A percentile compares a stretch with the other conserved stretches of the same genome.
These are phyloP conservation scores for Phytomonas sp. DNA, from an alignment of 208 protist species.

Conservation along the genomic window DNA sequence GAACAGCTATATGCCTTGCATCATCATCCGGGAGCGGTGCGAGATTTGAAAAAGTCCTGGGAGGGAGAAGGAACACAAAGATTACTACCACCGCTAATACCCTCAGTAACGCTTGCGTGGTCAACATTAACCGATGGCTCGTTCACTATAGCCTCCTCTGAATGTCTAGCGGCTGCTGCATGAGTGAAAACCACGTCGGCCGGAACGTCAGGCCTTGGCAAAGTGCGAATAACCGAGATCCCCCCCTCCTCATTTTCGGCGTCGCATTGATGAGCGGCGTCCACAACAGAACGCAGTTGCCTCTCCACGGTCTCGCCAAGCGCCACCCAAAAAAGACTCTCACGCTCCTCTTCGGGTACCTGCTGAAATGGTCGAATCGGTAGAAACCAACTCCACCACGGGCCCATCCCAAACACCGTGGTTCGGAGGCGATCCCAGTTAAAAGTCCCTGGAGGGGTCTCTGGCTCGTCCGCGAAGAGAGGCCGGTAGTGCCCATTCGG, in stretches of 20 bases:
- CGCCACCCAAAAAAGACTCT: conserved; percentile 34
- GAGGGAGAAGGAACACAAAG: neutral
- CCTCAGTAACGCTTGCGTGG: neutral
- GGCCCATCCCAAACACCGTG: conserved; percentile 25
- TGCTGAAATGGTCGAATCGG: conserved; percentile 26
- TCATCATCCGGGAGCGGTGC: neutral
- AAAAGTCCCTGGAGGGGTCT: conserved; percentile 10
- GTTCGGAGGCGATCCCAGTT: conserved; percentile 18
- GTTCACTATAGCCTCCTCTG: neutral
- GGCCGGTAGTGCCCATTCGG: conserved; percentile 13
- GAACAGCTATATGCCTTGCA: neutral
- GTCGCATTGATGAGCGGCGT: conserved; percentile 9
- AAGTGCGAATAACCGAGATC: neutral
- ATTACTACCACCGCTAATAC: neutral
- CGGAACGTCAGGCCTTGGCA: neutral
- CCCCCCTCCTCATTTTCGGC: conserved; percentile 12
- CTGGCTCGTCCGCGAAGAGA: conserved; percentile 12
- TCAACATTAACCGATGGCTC: neutral
- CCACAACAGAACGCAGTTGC: conserved; percentile 34
- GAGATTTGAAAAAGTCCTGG: neutral
- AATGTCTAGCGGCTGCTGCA: neutral
- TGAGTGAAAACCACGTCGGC: neutral
- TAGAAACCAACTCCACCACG: conserved; percentile 18
- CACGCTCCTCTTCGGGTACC: conserved; percentile 17
- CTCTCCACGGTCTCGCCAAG: conserved; percentile 25